A percentile compares a stretch with the other conserved stretches of the same genome.
phyloP scores from a whole-genome alignment of 1,284 basidiomycete species.

The Vanrija humicola region DNA sequence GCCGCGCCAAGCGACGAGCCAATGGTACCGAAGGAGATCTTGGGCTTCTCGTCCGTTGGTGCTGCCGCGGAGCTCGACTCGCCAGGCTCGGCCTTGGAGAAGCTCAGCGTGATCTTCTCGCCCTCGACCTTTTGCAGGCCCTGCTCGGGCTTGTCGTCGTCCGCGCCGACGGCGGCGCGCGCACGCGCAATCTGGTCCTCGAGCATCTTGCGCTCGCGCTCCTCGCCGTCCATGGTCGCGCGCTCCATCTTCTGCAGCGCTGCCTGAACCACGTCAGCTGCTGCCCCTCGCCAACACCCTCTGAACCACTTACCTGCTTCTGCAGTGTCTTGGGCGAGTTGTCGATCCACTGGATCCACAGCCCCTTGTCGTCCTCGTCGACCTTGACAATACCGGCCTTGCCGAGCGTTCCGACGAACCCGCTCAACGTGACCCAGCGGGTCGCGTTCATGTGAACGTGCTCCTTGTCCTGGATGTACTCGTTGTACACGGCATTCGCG shows the following conservation, averaged over 20 bases:
- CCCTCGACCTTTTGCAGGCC: slow-evolving; percentile 66
- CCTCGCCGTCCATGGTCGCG: slow-evolving; percentile 86
- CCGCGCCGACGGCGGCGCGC: slow-evolving; percentile 33
- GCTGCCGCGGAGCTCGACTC: slow-evolving; percentile 6
- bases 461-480: slow-evolving; percentile 90
- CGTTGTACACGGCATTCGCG: slow-evolving; percentile 96
- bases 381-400: slow-evolving; percentile 82
- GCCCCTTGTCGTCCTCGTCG: slow-evolving; percentile 97
- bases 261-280: slow-evolving; percentile 55
- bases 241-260: slow-evolving; percentile 89
- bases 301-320: slow-evolving; percentile 63
- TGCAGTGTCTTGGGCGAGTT: slow-evolving; percentile 88
- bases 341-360: slow-evolving; percentile 97
- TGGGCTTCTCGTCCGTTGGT: slow-evolving; percentile 5
- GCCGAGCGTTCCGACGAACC: slow-evolving; percentile 89
- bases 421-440: slow-evolving; percentile 92
- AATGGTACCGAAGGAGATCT: slow-evolving; percentile 8
- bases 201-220: slow-evolving; percentile 83
- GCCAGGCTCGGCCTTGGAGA: slow-evolving; percentile 16
- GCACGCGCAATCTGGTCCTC: slow-evolving; percentile 93
- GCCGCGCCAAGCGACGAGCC: slow-evolving; percentile 2
- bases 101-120: slow-evolving; percentile 47
- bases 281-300: not conserved
- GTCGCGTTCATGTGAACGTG: slow-evolving; percentile 99
- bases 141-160: slow-evolving; percentile 49